Conservation (phyloP, 164 flowering plant species). For the Aristolochia fimbriata region DNA sequence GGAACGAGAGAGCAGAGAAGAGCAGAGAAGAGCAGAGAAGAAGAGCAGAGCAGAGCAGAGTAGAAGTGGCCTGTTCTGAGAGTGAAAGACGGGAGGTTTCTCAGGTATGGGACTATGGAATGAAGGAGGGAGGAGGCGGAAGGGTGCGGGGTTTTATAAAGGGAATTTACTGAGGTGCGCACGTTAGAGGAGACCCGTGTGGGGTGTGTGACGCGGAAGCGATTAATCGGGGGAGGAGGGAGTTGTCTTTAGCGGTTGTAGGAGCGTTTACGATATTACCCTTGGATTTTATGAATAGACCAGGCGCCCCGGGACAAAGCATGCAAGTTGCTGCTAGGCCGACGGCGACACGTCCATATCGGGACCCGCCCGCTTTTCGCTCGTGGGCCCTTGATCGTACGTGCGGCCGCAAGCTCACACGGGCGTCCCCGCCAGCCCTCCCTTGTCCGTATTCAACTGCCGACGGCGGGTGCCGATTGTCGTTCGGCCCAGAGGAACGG, state of each 20-base stretch:
- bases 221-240: neutral
- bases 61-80: neutral
- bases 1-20: too few relatives aligned
- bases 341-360: too few relatives aligned
- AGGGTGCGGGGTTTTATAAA: conserved; percentile 1
- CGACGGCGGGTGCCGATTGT: too few relatives aligned
- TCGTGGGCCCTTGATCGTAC: too few relatives aligned
- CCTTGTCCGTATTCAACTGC: neutral
- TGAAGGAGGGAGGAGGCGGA: neutral
- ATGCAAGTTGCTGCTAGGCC: neutral
- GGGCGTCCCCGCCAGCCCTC: neutral
- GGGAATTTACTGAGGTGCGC: conserved; percentile 5
- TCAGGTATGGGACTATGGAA: neutral
- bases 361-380: too few relatives aligned
- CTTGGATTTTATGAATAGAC: neutral
- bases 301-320: neutral
- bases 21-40: conserved; percentile 22
- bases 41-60: conserved; percentile 25
- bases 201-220: neutral
- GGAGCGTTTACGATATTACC: neutral
- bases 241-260: neutral
- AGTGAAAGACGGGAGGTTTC: neutral
- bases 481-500: too few relatives aligned
- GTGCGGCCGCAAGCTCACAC: too few relatives aligned
- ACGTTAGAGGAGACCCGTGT: conserved; percentile 8